Evolutionary conservation across 208 protist genomes (phyloP).

Genomic region (Plasmodiophora brassicae): DNA sequence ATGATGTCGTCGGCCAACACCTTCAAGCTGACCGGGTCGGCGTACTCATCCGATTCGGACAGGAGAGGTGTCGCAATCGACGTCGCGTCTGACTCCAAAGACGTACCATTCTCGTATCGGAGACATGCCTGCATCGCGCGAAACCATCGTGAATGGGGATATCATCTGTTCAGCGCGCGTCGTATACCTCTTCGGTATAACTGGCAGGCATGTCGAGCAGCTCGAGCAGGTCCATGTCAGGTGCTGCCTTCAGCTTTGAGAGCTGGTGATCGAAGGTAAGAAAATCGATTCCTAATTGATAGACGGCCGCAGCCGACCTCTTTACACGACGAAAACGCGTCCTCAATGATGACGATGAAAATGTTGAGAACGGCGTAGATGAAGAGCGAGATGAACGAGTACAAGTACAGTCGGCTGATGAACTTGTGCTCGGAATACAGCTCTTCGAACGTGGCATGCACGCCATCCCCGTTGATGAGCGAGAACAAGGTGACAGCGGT

Average conservation of each 20-base stretch:
- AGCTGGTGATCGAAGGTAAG: not conserved
- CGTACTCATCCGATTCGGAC: not conserved
- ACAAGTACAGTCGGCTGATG: slow-evolving; percentile 40
- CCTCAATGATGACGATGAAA: slow-evolving; percentile 51
- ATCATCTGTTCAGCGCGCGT: not conserved
- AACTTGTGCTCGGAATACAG: slow-evolving; percentile 33
- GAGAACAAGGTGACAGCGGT: slow-evolving; percentile 47
- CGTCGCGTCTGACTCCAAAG: not conserved
- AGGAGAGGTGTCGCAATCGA: not conserved
- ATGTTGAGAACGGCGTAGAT: slow-evolving; percentile 47
- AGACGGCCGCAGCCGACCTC: not conserved
- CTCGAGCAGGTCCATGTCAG: slow-evolving; percentile 10
- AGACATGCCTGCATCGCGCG: not conserved
- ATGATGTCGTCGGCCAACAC: not conserved
- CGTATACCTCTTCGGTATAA: not conserved
- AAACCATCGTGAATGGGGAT: too few species aligned
- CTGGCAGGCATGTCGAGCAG: not conserved
- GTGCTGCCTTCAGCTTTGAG: slow-evolving; percentile 24
- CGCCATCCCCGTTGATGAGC: slow-evolving; percentile 45
- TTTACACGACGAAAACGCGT: slow-evolving; percentile 36
- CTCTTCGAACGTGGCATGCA: slow-evolving; percentile 38
- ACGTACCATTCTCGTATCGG: not conserved
- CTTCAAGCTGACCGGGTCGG: not conserved
- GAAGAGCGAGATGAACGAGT: slow-evolving; percentile 44
- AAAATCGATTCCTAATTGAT: not conserved